Base-by-base conservation (phyloP, 768 basidiomycete genomes). In the Leucogyrophana mollusca region DNA sequence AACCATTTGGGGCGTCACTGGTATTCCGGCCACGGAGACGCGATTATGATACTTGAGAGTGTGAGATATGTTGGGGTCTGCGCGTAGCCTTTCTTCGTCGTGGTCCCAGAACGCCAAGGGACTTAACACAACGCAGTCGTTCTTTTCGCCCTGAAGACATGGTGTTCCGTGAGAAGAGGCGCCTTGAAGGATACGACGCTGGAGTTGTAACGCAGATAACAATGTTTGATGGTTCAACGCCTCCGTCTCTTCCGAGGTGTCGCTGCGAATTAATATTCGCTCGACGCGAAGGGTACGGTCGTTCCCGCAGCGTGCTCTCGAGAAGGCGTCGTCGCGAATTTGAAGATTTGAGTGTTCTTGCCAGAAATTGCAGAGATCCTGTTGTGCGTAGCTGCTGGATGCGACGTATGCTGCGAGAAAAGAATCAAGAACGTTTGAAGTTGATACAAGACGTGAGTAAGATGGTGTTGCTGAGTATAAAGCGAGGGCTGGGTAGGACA, bases 401-500 rank as follows among this genome's bases (percentile, higher is more conserved):
- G 73, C 70, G 43, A 76, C 69, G 52, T 76, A 77, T 30, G 74
- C 72, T 1, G 78, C 73, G 23, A 78, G 69, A 54, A 88, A 77
- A 21, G 78, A 73, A 56, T 85, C 79, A 46, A 90, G 74, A n/a
- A 87, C 75, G 39, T 71, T 73, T 22, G 74, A 72, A 14, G 76
- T 66, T 66, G 71, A 76, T 50, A 74, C 81, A 55, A 73, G 75
- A 40, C 58, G 64, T 41, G 73, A 85, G 64, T 79, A 79, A 0
- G 81, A 78, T 47, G 82, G 79, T 1, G 88, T 83, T 1, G 87
- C 85, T 18, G 83, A 83, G 62, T 93, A 92, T 47, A 89, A 77
- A 40, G 88, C 82, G 41, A 94, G 78, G 16, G 92, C 92, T n/a
- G 92, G 92, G 55, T 91, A 93, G 59, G 92, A 88, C 45, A 94